Base-by-base conservation (phyloP, 768 basidiomycete genomes). In the Boletus rubescentipes region DNA sequence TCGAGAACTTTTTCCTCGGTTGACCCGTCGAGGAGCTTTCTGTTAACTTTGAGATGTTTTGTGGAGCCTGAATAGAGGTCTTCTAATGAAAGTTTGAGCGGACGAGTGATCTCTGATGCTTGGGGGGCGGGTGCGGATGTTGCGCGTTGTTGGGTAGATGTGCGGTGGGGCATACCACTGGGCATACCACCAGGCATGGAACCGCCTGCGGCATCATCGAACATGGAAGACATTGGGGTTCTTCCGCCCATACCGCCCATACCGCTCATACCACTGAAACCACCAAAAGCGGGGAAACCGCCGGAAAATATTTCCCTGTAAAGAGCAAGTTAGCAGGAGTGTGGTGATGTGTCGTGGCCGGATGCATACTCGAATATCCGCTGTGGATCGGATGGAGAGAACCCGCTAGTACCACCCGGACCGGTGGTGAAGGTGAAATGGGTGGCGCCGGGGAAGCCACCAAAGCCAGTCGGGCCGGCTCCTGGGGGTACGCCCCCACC, bases 1-100 rank as follows among this genome's bases (percentile, higher is more conserved):
- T 93, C 91, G 49, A 93, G 82, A 7, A 91, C 83, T 69, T 91
- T 92, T 58, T 94, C 91, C 70, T 97, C 92, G 16, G 84, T 85
- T 16, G 76, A 72, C 1, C 95, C 92, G 48, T 80, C 77, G n/a
- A 86, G 70, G 41, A 87, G 72, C 60, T 81, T 80, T 48, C 94
- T 84, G 8, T 86, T 85, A 51, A 98, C 84, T 69, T 93, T 94
- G 48, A 99, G 81, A 62, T 84, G 91, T 72, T 98, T 99, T 23
- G 85, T 85, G 2, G 86, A 76, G 11, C 97, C 97, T 42, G 75
- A 77, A 72, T 89, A 94, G 15, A 99, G 81, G 34, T 98, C 94
- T 59, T 91, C 83, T 5, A 98, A 77, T 0, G 92, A 82, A 20
- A 97, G 76, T 63, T 91, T 91, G 62, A 97, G 82, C 0, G 93